These are phyloP conservation scores for Diutina neorugosa DNA, from an alignment of 1,139 yeast genomes.

Conservation along the genomic window DNA sequence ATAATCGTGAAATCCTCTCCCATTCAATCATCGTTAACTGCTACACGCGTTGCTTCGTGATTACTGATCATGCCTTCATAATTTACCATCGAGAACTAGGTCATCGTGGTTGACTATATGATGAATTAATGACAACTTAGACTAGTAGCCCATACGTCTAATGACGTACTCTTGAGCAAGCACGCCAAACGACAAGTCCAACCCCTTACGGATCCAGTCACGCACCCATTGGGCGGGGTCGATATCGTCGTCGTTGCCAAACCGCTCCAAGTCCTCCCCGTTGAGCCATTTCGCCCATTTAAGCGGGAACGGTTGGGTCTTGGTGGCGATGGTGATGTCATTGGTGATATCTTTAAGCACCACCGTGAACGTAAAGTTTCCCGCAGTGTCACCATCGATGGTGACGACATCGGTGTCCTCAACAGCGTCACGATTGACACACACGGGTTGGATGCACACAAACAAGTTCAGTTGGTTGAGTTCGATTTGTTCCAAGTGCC, in stretches of 20 bases:
- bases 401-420: conserved; percentile 24
- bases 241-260: conserved; percentile 25
- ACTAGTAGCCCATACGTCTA: conserved; percentile 73
- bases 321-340: conserved; percentile 56
- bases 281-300: conserved; percentile 86
- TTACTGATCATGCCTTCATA: too few relatives aligned
- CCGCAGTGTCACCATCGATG: conserved; percentile 27
- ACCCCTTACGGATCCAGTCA: conserved; percentile 81
- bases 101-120: too few relatives aligned
- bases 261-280: conserved; percentile 23
- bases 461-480: conserved; percentile 54
- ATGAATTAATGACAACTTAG: background rate
- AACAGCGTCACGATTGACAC: conserved; percentile 5
- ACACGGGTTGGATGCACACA: conserved; percentile 63
- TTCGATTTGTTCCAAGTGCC: conserved; percentile 8
- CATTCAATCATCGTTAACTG: too few relatives aligned
- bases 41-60: too few relatives aligned
- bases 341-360: conserved; percentile 71
- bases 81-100: too few relatives aligned
- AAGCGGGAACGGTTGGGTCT: conserved; percentile 82
- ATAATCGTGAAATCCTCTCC: too few relatives aligned
- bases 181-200: conserved; percentile 70
- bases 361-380: conserved; percentile 49
- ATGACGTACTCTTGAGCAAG: conserved; percentile 86
- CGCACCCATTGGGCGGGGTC: conserved; percentile 96